Conservation (phyloP, 1,284 basidiomycete genomes). For the Apiotrichum brassicae region DNA sequence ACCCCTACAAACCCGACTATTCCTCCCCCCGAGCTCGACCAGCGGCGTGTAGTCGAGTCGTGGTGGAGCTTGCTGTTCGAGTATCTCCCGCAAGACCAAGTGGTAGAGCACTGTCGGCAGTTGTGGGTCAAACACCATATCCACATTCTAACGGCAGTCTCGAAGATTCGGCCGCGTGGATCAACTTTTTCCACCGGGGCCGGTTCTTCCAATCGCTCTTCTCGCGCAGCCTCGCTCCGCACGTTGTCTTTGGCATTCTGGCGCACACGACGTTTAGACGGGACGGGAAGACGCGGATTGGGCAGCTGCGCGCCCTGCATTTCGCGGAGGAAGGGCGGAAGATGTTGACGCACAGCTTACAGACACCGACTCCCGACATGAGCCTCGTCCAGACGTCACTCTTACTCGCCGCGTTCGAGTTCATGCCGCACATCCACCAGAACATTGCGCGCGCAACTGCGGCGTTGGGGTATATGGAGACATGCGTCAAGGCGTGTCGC, state of each 20-base stretch:
- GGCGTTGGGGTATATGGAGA: slow-evolving; percentile 22
- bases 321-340: slow-evolving; percentile 24
- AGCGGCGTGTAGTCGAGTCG: neutral
- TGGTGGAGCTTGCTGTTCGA: slow-evolving; percentile 7
- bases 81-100: neutral
- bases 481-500: slow-evolving; percentile 14
- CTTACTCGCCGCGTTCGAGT: slow-evolving; percentile 28
- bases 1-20: neutral
- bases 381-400: slow-evolving; percentile 26
- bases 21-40: too few species aligned
- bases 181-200: slow-evolving; percentile 23
- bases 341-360: slow-evolving; percentile 24
- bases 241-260: slow-evolving; percentile 26
- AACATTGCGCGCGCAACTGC: slow-evolving; percentile 16
- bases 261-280: slow-evolving; percentile 25
- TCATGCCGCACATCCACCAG: slow-evolving; percentile 27
- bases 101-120: neutral
- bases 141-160: slow-evolving; percentile 8
- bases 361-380: slow-evolving; percentile 18
- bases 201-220: slow-evolving; percentile 20
- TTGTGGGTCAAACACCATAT: neutral
- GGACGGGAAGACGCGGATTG: slow-evolving; percentile 14
- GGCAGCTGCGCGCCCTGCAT: slow-evolving; percentile 20
- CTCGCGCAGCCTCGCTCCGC: slow-evolving; percentile 9
- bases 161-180: slow-evolving; percentile 19